Evolutionary conservation across 1,284 basidiomycete species (phyloP), one percentile per base, ranked within the genome.

Genomic region (Cryptococcus hybrid): DNA sequence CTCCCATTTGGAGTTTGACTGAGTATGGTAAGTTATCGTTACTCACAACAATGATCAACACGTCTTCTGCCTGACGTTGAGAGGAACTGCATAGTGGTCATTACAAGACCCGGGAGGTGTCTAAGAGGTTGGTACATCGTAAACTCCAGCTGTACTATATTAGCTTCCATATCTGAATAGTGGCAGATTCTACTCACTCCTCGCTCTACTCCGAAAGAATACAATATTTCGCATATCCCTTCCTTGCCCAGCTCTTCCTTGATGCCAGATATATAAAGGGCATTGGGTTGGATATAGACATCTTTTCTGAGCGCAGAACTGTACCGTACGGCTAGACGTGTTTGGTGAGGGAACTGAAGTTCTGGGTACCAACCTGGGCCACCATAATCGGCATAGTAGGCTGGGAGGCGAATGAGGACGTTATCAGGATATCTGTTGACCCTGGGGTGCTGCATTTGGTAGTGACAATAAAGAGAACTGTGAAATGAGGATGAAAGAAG

Each of bases 291-390:
- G 30, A 56, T 48, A 47, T 61, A 57, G 2, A 58, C 56, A 6
- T 57, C 30, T 30, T 37, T 47, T 15, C 47, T n/a, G 24, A 57
- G 38, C 7, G 39, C 3, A 7, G 44, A 3, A 11, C 47, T 54
- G 37, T 47, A 61, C n/a, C 50, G 43, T 2, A 57, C 48, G 15
- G 43, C 56, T 12, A 61, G 52, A 15, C 59, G 48, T n/a, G 52
- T 55, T 34, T 61, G 59, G 13, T 37, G 49, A 9, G 59, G 59
- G 13, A 47, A 42, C 37, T 61, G 59, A 12, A 61, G 46, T 37
- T 61, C 59, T 24, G 59, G 59, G 48, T 57, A 61, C 37, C 49
- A 61, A 2, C 59, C 58, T 12, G 55, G 54, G 8, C 49, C 54
- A 37, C 58, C 58, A 18, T 37, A 45, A 44, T 59, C 58, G 37